Base-by-base conservation (phyloP, 2,329 filamentous ascomycete genomes). In the Stagonosporopsis chrysanthemi region DNA sequence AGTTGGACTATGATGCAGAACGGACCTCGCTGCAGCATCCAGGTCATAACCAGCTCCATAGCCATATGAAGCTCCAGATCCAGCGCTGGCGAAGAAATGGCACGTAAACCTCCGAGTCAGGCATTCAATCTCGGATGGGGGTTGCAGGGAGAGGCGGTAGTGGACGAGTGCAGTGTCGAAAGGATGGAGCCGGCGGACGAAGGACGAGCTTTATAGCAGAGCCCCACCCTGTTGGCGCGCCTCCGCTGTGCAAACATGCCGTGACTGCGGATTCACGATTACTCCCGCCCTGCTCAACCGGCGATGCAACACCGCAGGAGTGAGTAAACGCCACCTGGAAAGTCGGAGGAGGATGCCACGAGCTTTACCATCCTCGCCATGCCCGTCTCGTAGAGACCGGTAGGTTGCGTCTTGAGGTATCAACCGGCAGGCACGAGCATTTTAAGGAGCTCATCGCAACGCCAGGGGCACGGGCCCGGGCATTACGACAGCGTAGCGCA, bases 281-380 rank as follows among this genome's bases (percentile, higher is more conserved):
- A 64, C 59, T 44, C 26, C 17, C 15, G n/a, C 9, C 3, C 29
- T 40, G 24, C 39, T 57, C 39, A 26, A 11, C 12, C 19, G 23
- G 39, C 22, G 29, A 33, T 58, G 35, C 40, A 53, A 31, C 29
- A 47, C 39, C 46, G 31, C 43, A 42, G n/a, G 22, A n/a, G 23
- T 38, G 52, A 42, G 31, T 47, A 45, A 43, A 54, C 26, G 19
- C 48, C 11, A 57, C 43, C 43, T 15, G 57, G 38, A 52, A 57
- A 63, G 19, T 56, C 48, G 35, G 57, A 48, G 31, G 40, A 51
- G 23, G 31, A 40, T 63, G 46, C 49, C 33, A 24, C 17, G 36
- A 33, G 36, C 45, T 15, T 29, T 36, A 31, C 19, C 39, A 29
- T 52, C 11, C 39, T 55, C 24, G 8, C 44, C 35, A 43, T 48